These are phyloP conservation scores for Phaeosphaeriaceae sp. DNA, from an alignment of 2,329 filamentous ascomycete species.

Conservation along the genomic window DNA sequence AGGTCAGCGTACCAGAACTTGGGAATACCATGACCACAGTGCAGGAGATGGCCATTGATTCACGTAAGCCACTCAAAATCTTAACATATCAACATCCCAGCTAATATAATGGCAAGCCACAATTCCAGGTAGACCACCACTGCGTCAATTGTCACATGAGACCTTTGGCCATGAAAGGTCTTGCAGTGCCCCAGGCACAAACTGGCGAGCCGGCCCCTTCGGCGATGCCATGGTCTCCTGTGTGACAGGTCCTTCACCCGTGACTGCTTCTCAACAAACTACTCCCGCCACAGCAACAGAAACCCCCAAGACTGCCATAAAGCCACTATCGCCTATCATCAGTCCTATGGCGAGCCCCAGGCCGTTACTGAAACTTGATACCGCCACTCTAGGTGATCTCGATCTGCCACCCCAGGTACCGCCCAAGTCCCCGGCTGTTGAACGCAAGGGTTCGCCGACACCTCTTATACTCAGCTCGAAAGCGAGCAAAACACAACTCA, in stretches of 20 bases:
- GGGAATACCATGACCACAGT: constrained; percentile 49
- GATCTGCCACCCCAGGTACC: constrained; percentile 46
- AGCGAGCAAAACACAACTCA: constrained; percentile 41
- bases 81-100: not conserved
- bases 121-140: constrained; percentile 50
- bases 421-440: constrained; percentile 45
- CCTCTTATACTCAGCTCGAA: constrained; percentile 42
- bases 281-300: constrained; percentile 23
- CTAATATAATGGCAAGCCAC: constrained; percentile 41
- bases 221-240: constrained; percentile 51
- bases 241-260: constrained; percentile 45
- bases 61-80: constrained; percentile 40
- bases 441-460: constrained; percentile 44
- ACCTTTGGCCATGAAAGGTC: constrained; percentile 49
- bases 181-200: constrained; percentile 48
- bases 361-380: constrained; percentile 44
- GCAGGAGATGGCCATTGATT: constrained; percentile 49
- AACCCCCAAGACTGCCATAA: constrained; percentile 15
- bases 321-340: constrained; percentile 39
- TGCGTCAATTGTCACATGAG: constrained; percentile 45
- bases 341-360: constrained; percentile 41
- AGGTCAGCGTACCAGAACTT: constrained; percentile 52
- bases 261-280: constrained; percentile 23
- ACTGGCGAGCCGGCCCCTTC: constrained; percentile 49
- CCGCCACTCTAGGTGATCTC: constrained; percentile 24